Base-by-base conservation (phyloP, 2,329 filamentous ascomycete species). In the Remersonia thermophila region DNA sequence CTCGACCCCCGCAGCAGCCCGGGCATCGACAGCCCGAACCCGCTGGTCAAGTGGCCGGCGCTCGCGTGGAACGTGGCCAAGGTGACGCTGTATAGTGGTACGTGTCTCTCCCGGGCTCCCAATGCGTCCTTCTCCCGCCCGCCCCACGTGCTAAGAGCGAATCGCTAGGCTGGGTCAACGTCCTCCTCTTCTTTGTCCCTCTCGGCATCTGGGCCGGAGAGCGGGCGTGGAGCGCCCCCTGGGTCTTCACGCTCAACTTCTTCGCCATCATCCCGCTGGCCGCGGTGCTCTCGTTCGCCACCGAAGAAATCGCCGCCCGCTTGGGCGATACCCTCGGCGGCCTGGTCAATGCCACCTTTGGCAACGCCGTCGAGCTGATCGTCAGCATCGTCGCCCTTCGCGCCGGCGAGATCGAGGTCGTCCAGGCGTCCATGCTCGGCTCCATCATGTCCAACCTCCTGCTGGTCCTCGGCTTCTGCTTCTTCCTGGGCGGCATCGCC, bases 351-450 rank as follows among this genome's bases (percentile, higher is more conserved):
- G 80, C 80, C 18, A 84, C 80, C 0, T 85, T 84, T 57, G 80
- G 80, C 49, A 86, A 85, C 58, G 80, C 80, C 11, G 81, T 87
- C 35, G 82, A 87, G 55, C 59, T 87, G 45, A 85, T 84, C 61
- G 81, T 93, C 55, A 93, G 84, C 56, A 89, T 96, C 49, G 81
- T 96, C 45, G 91, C 91, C 13, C 71, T 98, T 31, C 75, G 68
- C 47, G 77, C 91, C 49, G 76, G 77, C 44, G 82, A 96, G 61
- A 93, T 95, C 54, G 79, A 89, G 51, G 87, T 96, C 46, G 89
- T 96, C n/a, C 91, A 96, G 62, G 82, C 89, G 14, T 93, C 85
- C 45, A 96, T 96, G 87, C 77, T 96, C 25, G 89, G 91, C 32
- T 93, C 83, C 52, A 93, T 96, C 49, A 68, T 96, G 27, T 95